These are phyloP conservation scores for Pascua guehoae DNA, from an alignment of 1,284 basidiomycete species.

Conservation along the genomic window DNA sequence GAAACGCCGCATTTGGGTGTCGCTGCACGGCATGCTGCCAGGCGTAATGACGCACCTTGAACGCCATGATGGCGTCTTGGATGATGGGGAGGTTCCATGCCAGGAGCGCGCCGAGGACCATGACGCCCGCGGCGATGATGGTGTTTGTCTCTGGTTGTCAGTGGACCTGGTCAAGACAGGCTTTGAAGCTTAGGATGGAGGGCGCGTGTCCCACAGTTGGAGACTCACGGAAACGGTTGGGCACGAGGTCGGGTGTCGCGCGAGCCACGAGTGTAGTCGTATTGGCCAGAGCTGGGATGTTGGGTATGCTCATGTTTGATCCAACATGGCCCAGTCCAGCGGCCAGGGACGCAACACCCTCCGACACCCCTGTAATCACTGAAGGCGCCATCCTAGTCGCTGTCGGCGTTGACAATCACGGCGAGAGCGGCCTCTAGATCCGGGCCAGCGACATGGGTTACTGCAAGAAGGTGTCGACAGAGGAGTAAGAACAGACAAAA, in stretches of 20 bases:
- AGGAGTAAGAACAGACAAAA: no score
- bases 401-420: no score
- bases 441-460: no score
- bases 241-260: not conserved
- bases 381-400: no score
- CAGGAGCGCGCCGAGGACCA: constrained; percentile 39
- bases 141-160: constrained; percentile 40
- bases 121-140: constrained; percentile 45
- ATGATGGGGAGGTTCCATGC: constrained; percentile 46
- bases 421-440: no score
- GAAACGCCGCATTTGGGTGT: not conserved
- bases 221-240: constrained; percentile 6
- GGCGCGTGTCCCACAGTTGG: no score
- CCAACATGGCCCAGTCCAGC: no score
- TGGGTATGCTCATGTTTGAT: no score
- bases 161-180: not conserved
- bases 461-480: no score
- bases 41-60: constrained; percentile 32
- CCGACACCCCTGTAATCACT: no score
- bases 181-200: no score
- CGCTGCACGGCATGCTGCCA: not conserved
- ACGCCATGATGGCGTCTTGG: constrained; percentile 38
- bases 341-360: no score
- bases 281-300: not conserved
- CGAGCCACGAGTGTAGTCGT: not conserved